phyloP scores from a whole-genome alignment of 2,329 filamentous ascomycete genomes.

The Diplocarpon mali region DNA sequence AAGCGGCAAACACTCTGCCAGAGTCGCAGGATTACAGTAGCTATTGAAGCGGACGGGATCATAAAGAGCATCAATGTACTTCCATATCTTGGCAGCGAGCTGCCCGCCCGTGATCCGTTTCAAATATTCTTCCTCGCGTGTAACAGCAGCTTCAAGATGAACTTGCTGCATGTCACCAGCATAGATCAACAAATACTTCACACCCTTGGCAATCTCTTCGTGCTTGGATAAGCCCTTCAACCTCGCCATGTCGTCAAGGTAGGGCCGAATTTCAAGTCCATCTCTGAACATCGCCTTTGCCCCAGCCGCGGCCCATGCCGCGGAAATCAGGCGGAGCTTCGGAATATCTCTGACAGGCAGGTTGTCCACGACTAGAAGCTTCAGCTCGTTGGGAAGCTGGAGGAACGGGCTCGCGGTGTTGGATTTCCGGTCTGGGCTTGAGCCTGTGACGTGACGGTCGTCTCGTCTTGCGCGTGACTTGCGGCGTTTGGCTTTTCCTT shows the following conservation, averaged over 20 bases:
- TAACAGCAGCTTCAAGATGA: not conserved
- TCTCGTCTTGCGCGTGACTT: not conserved
- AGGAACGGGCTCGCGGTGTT: not conserved
- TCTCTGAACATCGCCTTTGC: conserved; percentile 2
- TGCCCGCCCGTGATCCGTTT: not conserved
- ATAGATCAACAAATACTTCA: not conserved
- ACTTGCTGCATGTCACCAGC: conserved; percentile 2
- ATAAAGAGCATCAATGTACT: not conserved
- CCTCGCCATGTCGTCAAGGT: conserved; percentile 4
- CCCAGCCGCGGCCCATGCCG: conserved; percentile 6
- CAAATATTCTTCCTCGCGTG: not conserved
- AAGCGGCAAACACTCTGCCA: not conserved
- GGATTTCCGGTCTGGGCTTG: not conserved
- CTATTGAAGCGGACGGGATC: not conserved
- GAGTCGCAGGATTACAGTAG: not conserved
- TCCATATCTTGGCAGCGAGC: not conserved
- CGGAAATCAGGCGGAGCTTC: conserved; percentile 5
- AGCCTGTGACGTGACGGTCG: not conserved
- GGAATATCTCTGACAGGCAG: conserved; percentile 4
- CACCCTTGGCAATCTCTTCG: conserved; percentile 3
- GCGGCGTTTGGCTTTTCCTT: not conserved
- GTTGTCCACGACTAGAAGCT: conserved; percentile 4
- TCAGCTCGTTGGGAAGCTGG: conserved; percentile 6
- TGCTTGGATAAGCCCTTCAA: not conserved
- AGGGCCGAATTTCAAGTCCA: conserved; percentile 2